Base-by-base conservation (phyloP, 1,284 basidiomycete genomes). In the Thelephora terrestris region DNA sequence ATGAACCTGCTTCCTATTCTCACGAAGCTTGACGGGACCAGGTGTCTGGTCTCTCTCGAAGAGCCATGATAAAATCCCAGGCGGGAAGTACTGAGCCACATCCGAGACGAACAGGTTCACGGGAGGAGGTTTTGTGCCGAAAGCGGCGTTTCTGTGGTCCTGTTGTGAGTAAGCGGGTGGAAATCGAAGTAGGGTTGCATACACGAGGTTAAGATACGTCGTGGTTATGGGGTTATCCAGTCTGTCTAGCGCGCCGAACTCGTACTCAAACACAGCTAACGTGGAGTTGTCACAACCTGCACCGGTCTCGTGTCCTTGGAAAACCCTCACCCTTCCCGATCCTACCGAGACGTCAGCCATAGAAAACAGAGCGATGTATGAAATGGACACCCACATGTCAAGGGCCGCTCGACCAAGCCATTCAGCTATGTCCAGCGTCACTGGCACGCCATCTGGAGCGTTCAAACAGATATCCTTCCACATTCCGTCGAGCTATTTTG, bases 401-500 rank as follows among this genome's bases (percentile, higher is more conserved):
- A 67, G 51, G 1, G 64, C 60, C 3, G 64, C 61, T 2, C 54
- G 57, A 7, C 59, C 24, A 52, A 67, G 52, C 64, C 61, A 46
- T 59, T 61, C 42, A 64, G 53, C 43, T 2, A 62, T 48, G 52
- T 81, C 65, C 7, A 78, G 49, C 21, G 70, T 61, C n/a, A 47
- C 57, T 1, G 65, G n/a, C n/a, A n/a, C n/a, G n/a, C n/a, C n/a
- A n/a, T n/a, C 59, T 0, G 52, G 36, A 10, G 53, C 57, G 35
- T 18, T 18, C 7, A 54, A 57, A 6, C 47, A 54, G 18, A 74
- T 58, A 3, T 64, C 56, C 24, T 75, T 71, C 47, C 61, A 69
- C 77, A 74, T 76, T 57, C 67, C 68, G 14, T 55, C 47, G 9
- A 63, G 62, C 52, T 77, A 63, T 77, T 79, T 45, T 16, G 38